Conservation (phyloP, 441 rosid genomes). For the Jatropha podagrica region DNA sequence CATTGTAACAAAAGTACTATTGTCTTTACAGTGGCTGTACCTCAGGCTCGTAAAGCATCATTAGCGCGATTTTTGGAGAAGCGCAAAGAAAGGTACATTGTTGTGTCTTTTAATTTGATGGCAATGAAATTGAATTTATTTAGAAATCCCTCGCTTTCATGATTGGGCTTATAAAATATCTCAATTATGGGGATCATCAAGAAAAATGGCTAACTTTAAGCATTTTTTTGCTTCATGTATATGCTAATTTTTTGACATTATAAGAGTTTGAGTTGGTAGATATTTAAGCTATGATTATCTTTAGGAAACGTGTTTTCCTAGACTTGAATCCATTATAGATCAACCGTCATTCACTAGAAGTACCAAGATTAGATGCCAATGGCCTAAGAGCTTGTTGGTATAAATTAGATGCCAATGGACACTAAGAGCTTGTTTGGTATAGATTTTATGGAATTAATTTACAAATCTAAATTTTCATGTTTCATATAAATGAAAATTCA, state of each 20-base stretch:
- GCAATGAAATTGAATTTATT: neutral
- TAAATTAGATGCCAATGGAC: too few relatives aligned
- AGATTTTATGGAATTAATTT: too few relatives aligned
- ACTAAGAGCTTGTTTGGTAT: too few relatives aligned
- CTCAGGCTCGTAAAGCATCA: conserved; percentile 88
- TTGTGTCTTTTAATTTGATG: conserved; percentile 3
- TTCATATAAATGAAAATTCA: too few relatives aligned
- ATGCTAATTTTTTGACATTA: too few relatives aligned
- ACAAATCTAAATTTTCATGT: too few relatives aligned
- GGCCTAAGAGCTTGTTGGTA: neutral
- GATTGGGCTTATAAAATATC: too few relatives aligned
- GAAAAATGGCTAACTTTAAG: too few relatives aligned
- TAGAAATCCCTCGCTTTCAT: neutral
- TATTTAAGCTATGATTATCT: too few relatives aligned
- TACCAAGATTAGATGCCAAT: neutral
- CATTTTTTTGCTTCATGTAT: too few relatives aligned
- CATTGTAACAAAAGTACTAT: conserved; percentile 7
- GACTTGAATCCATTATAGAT: neutral
- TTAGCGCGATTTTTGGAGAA: conserved; percentile 84
- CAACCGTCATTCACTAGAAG: neutral
- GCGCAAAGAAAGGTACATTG: conserved; percentile 76
- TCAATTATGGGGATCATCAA: too few relatives aligned
- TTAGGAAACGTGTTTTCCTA: neutral
- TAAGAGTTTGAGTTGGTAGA: neutral
- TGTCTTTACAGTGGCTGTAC: conserved; percentile 42